Evolutionary conservation across 2,329 filamentous ascomycete genomes (phyloP), one percentile per base, ranked within the genome.

Genomic region (Lasiodiplodia sp.): DNA sequence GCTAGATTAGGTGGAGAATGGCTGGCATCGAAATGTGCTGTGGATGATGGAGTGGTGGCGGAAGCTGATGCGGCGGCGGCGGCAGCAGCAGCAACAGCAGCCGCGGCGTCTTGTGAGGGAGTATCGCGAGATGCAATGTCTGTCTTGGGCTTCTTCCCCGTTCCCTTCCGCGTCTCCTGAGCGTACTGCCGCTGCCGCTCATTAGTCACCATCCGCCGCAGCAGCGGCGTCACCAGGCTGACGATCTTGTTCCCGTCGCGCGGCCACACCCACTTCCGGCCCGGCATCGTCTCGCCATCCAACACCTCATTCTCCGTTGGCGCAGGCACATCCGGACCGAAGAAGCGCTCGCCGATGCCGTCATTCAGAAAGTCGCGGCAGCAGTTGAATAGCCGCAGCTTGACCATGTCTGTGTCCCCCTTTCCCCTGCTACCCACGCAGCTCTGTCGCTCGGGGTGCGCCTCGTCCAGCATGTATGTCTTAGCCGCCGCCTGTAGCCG

Each of bases 121-220:
- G 44, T 5, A 47, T 62, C 65, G n/a, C 44, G 62, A 65, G 53
- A 28, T 47, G 66, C 14, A 44, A 66, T 67, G 10, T 77, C 77
- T 52, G 75, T 76, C 58, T 73, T 75, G 31, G 31, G 10, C 68
- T 70, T 70, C 67, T 82, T 82, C 6, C 77, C 77, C 4, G 82
- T 81, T 12, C 82, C 82, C 70, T 85, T 87, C 51, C 86, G 80
- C 1, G 84, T 86, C 74, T 87, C 85, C 37, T 87, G 83, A 1
- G 86, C 86, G 75, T 88, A 88, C 72, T 85, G 81, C 47, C 86
- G 79, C 73, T 88, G 86, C 28, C 86, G 80, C 74, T 88, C 87
- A 69, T 88, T 88, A 18, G 86, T 88, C 14, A 88, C 86, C 85
- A 88, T 87, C 28, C 86, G 80, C 68, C 86, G 77, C 69, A 88